Evolutionary conservation across 2,329 filamentous ascomycete species (phyloP), one percentile per base, ranked within the genome.

Genomic region (Paecilomyces sp.): DNA sequence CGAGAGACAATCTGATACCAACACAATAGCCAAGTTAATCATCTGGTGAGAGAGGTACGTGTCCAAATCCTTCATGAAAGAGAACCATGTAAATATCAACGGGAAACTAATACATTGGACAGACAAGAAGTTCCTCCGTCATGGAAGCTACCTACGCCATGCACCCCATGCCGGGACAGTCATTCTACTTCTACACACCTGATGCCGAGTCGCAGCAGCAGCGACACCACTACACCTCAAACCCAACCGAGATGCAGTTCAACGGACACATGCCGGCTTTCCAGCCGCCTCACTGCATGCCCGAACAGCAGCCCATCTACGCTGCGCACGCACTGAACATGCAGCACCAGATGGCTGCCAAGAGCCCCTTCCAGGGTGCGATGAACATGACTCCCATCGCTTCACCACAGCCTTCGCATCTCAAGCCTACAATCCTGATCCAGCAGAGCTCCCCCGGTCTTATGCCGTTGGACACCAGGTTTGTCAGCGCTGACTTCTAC

Each of bases 171-270:
- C 85, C 90, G 82, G 86, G 83, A 62, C 88, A 90, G 77, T 81
- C 89, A 61, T 95, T 92, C 82, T 92, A 90, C 83, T 94, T 92
- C 82, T 96, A 93, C 81, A 88, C 86, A 70, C 86, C 89, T 65
- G 90, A 94, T 67, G 83, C 88, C 64, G 87, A 85, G 74, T 81
- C 85, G 63, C 88, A 92, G 73, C 83, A 83, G 70, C 88, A 89
- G 72, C 88, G 92, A 77, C 86, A 86, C 58, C 87, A 90, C 77
- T 92, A 91, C 80, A 84, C 87, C 64, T 83, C 85, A 62, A 83
- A 85, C 72, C 85, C 83, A 62, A 77, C 79, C 52, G 82, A 83
- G 60, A 66, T 76, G 64, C 71, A 76, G 57, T 73, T 77, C 69
- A 75, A 76, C 72, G 66, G 67, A 41, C 71, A 72, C 58, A 68